Percentiles rank a stretch among this genome's conserved stretches.
phyloP scores from a whole-genome alignment of 495 filamentous ascomycete species.

The Talaromyces liani region DNA sequence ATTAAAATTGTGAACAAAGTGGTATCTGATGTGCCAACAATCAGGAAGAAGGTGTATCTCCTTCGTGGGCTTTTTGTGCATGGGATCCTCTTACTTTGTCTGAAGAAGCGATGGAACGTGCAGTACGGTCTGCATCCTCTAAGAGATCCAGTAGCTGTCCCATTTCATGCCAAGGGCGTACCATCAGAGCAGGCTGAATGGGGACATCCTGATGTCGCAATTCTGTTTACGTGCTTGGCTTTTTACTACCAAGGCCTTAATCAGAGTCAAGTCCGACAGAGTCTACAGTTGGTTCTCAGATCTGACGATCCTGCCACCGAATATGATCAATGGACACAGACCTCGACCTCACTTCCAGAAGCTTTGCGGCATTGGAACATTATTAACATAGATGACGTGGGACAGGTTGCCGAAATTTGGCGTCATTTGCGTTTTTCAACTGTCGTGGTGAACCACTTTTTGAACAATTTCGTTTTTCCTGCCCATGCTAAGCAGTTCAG shows the following conservation, averaged over 20 bases:
- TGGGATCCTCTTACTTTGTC: conserved; percentile 45
- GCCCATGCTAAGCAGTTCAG: conserved; percentile 55
- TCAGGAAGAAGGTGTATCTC: conserved; percentile 33
- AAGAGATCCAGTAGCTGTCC: conserved; percentile 53
- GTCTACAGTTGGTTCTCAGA: conserved; percentile 40
- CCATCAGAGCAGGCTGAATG: conserved; percentile 61
- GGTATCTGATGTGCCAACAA: not conserved
- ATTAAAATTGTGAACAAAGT: too few species aligned
- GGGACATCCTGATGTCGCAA: conserved; percentile 64
- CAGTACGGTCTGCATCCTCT: conserved; percentile 54
- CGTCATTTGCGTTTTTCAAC: conserved; percentile 41
- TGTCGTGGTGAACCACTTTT: conserved; percentile 50
- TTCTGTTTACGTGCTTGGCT: conserved; percentile 55
- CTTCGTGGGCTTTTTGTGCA: conserved; percentile 53
- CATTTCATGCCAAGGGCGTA: conserved; percentile 58
- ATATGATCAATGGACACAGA: conserved; percentile 46
- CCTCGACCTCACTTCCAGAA: conserved; percentile 24
- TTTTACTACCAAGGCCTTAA: conserved; percentile 62
- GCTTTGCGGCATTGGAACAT: conserved; percentile 39
- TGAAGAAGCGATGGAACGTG: conserved; percentile 65
- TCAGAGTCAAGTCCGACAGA: conserved; percentile 38
- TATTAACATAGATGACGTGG: conserved; percentile 51
- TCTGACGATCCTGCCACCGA: conserved; percentile 49
- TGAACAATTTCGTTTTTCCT: conserved; percentile 54
- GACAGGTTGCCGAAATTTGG: conserved; percentile 38